Evolutionary conservation across 164 flowering plant species (phyloP).

Genomic region (Nelumbo lutea): DNA sequence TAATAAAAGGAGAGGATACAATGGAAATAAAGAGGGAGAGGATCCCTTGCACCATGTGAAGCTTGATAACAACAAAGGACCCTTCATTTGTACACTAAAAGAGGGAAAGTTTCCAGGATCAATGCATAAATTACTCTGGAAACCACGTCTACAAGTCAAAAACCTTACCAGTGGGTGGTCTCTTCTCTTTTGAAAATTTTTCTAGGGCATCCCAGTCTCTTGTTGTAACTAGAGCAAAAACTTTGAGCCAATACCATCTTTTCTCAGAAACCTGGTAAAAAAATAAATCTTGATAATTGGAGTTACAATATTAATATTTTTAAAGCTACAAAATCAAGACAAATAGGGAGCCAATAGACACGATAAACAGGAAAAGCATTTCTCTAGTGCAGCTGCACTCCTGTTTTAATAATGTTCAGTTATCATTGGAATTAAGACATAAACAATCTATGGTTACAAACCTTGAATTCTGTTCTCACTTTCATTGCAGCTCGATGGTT

Average conservation of each 20-base stretch:
- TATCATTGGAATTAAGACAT: neutral
- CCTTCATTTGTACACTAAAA: too few relatives aligned
- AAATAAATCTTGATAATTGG: neutral
- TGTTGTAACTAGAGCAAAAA: conserved; percentile 85
- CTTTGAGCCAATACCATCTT: conserved; percentile 99
- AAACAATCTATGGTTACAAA: conserved; percentile 21
- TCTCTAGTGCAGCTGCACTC: neutral
- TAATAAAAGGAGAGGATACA: too few relatives aligned
- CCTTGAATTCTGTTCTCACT: conserved; percentile 94
- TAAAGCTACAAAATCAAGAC: too few relatives aligned
- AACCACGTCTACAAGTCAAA: neutral
- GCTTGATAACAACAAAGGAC: too few relatives aligned
- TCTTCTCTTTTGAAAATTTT: conserved; percentile 91
- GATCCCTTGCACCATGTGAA: too few relatives aligned
- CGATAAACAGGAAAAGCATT: neutral
- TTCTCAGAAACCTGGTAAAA: conserved; percentile 79
- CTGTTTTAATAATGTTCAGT: neutral
- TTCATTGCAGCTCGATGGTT: conserved; percentile 84
- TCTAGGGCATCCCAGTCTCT: conserved; percentile 97
- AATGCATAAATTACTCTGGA: too few relatives aligned
- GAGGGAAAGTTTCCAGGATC: too few relatives aligned
- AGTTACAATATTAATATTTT: neutral
- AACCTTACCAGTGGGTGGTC: conserved; percentile 80
- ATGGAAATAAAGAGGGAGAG: too few relatives aligned
- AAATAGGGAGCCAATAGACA: neutral